Base-by-base conservation (phyloP, 2,329 filamentous ascomycete species). In the Aureobasidium leucospermi region DNA sequence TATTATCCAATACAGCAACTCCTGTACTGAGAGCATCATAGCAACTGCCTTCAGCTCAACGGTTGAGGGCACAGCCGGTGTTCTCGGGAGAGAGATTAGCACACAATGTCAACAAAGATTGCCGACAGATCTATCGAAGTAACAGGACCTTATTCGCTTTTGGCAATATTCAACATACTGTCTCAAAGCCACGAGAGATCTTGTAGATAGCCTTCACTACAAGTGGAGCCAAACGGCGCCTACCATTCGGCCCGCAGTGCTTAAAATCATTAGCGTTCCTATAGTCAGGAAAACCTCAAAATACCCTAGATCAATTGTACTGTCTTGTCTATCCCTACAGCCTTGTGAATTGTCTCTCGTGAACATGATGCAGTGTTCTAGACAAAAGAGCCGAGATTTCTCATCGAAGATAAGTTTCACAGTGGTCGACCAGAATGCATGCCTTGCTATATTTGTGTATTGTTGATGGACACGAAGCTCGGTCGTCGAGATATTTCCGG, bases 231-330 rank as follows among this genome's bases (percentile, higher is more conserved):
- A 11, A 58, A 58, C 55, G 55, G 43, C 34, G 43, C 55, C 16
- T 48, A 47, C 45, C 28, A 34, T 32, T 36, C 55, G 55, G 55
- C 32, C 55, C 55, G 55, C 55, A 48, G 31, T 58, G 28, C 55
- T 58, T 48, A 58, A 45, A 58, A 19, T 31, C 55, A 41, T 16
- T 58, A 58, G 36, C 43, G 42, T 31, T 16, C 42, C 36, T 34
- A 34, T 43, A 47, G 41, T 46, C 15, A 36, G 29, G 8, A n/a
- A 38, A 38, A 39, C 15, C 9, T 32, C 28, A 23, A 39, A 6
- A 46, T 46, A 34, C 19, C 42, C 36, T 47, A 31, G 42, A 52
- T 34, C 31, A 47, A 28, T 55, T n/a, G 32, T 36, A 32, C 16
- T 32, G 19, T 36, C 8, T 32, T 57, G 53, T 57, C 42, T 46